Conservation (phyloP, 306 rosid species). For the Gastrolobium villosum region DNA sequence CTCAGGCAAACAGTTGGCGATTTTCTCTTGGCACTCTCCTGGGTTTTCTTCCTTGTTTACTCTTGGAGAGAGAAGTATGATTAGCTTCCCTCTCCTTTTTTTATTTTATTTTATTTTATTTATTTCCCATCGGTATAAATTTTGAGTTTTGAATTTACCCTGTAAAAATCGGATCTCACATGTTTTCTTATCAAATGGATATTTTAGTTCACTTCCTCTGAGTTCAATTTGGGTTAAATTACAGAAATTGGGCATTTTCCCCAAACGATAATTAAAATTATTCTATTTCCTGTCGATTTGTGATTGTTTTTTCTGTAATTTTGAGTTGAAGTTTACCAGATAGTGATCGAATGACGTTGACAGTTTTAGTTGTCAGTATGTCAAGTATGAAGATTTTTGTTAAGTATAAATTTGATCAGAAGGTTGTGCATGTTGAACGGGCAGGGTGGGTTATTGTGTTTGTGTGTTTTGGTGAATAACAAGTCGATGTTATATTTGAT, state of each 20-base stretch:
- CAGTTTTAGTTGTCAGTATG: conserved; percentile 8
- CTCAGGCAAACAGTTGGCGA: conserved; percentile 93
- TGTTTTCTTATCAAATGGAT: conserved; percentile 27
- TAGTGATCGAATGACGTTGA: conserved; percentile 6
- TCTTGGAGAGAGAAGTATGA: conserved; percentile 98
- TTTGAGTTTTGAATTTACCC: conserved; percentile 38
- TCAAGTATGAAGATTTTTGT: conserved; percentile 23
- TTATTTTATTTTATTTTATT: not conserved
- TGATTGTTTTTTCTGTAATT: conserved; percentile 9
- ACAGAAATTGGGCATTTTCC: not conserved
- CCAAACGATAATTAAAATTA: not conserved
- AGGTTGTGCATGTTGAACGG: conserved; percentile 3
- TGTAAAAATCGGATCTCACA: conserved; percentile 52
- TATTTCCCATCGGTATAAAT: conserved; percentile 22
- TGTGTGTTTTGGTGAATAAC: not conserved
- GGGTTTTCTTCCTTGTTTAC: conserved; percentile 88
- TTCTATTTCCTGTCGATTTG: conserved; percentile 17
- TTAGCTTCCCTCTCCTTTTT: not conserved
- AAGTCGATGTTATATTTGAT: conserved; percentile 9
- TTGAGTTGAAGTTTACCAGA: conserved; percentile 20
- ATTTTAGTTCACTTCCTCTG: conserved; percentile 34
- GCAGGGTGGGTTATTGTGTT: conserved; percentile 7
- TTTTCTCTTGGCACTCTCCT: conserved; percentile 74
- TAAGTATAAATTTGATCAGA: not conserved
- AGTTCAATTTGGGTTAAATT: conserved; percentile 15